These are phyloP conservation scores for Hypocreales sp. DNA, from an alignment of 2,329 filamentous ascomycete genomes.

Conservation along the genomic window DNA sequence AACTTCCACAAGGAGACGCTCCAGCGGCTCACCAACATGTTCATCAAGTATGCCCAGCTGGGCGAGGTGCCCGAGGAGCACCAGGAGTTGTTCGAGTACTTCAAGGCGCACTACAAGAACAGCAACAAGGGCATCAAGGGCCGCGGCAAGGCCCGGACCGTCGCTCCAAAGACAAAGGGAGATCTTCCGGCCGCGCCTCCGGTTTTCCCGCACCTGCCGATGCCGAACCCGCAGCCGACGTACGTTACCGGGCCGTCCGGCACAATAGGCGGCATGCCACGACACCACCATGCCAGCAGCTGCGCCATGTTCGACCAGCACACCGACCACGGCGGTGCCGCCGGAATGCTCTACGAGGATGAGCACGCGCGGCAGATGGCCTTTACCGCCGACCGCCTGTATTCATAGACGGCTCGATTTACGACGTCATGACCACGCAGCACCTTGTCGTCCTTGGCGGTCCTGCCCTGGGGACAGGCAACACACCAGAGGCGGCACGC, in stretches of 20 bases:
- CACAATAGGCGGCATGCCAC: conserved; percentile 12
- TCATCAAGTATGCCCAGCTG: conserved; percentile 46
- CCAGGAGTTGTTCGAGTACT: conserved; percentile 69
- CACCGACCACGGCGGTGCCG: conserved; percentile 13
- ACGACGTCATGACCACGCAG: no score
- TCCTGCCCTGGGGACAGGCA: no score
- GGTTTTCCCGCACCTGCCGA: conserved; percentile 10
- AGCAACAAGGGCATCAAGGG: conserved; percentile 98
- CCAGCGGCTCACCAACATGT: conserved; percentile 51
- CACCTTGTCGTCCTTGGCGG: no score
- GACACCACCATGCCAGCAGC: conserved; percentile 14
- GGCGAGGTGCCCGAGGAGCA: conserved; percentile 46
- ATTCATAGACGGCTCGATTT: conserved; percentile 13
- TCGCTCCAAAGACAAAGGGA: conserved; percentile 22
- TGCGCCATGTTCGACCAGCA: conserved; percentile 33
- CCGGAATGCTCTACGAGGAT: conserved; percentile 28
- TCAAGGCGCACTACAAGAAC: conserved; percentile 83
- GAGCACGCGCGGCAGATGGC: conserved; percentile 23
- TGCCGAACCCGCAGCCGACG: conserved; percentile 10
- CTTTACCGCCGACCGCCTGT: conserved; percentile 28
- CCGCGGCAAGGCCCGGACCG: conserved; percentile 68
- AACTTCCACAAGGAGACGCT: conserved; percentile 76
- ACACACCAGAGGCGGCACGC: no score
- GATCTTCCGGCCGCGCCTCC: conserved; percentile 4
- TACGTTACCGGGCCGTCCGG: conserved; percentile 10